Conservation (phyloP, 2,329 filamentous ascomycete genomes). For the Fusarium vanettenii region DNA sequence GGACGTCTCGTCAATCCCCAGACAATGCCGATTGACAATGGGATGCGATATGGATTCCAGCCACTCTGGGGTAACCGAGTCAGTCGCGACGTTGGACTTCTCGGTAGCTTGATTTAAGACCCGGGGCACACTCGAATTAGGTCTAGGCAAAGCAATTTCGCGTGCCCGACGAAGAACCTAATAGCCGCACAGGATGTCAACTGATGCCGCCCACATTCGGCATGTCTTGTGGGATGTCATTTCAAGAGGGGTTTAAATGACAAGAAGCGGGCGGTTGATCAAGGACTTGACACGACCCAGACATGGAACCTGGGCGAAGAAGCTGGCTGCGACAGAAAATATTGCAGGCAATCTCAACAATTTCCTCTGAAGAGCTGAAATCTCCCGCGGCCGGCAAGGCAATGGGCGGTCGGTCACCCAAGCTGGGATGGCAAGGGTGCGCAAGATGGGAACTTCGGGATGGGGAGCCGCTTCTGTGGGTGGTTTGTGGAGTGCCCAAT, state of each 20-base stretch:
- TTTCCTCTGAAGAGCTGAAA: constrained; percentile 4
- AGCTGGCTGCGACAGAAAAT: background rate
- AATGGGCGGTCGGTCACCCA: constrained; percentile 21
- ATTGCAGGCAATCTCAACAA: background rate
- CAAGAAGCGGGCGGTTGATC: background rate
- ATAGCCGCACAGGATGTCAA: constrained; percentile 18
- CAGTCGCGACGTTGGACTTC: constrained; percentile 13
- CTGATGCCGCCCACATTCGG: constrained; percentile 19
- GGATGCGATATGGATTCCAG: background rate
- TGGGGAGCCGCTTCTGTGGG: constrained; percentile 31
- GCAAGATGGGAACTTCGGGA: constrained; percentile 4
- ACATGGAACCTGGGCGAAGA: background rate
- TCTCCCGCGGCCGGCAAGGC: constrained; percentile 35
- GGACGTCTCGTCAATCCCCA: background rate
- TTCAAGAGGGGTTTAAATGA: background rate
- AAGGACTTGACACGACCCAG: background rate
- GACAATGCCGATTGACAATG: background rate
- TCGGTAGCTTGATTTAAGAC: constrained; percentile 11
- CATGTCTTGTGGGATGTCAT: background rate
- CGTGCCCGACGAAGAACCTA: constrained; percentile 4
- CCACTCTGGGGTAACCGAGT: constrained; percentile 26
- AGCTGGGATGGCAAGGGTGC: background rate
- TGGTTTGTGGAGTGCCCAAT: constrained; percentile 31
- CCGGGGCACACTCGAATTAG: constrained; percentile 20
- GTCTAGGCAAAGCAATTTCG: constrained; percentile 11